A percentile compares a stretch with the other conserved stretches of the same genome.
phyloP scores from a whole-genome alignment of 352 stramenopile genomes.

The Pythium periplocum region DNA sequence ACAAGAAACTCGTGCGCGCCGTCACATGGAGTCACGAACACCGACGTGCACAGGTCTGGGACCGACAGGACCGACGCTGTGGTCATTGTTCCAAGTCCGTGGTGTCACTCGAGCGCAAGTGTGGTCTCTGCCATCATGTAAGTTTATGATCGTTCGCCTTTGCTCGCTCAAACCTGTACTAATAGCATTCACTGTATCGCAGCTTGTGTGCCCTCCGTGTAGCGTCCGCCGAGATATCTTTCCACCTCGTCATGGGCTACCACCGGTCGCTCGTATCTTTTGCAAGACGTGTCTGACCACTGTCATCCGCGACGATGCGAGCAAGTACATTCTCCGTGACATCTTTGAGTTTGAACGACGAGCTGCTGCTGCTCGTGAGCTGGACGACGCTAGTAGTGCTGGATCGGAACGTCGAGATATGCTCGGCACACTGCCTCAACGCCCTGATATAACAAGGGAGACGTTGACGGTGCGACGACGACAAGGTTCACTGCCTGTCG shows the following conservation, averaged over 20 bases:
- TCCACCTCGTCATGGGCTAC: conserved; percentile 13
- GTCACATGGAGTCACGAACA: conserved; percentile 25
- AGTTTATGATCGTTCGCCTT: not conserved
- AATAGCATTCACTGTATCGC: not conserved
- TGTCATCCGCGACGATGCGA: conserved; percentile 45
- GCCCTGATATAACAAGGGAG: too few species aligned
- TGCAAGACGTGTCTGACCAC: conserved; percentile 51
- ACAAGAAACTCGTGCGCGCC: conserved; percentile 57
- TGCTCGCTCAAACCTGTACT: too few species aligned
- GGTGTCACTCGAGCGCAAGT: conserved; percentile 27
- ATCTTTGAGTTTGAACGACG: conserved; percentile 25
- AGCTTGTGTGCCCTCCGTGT: conserved; percentile 30
- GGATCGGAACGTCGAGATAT: not conserved
- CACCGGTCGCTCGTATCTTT: conserved; percentile 38
- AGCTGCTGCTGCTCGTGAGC: conserved; percentile 5
- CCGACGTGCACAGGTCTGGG: conserved; percentile 17
- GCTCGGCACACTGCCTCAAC: not conserved
- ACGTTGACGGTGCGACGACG: conserved; percentile 3
- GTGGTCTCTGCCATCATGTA: conserved; percentile 41
- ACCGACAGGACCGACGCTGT: conserved; percentile 33
- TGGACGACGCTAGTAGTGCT: not conserved
- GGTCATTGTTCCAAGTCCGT: conserved; percentile 41
- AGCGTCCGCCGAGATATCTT: conserved; percentile 44
- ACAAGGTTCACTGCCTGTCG: conserved; percentile 8
- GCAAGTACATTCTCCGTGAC: conserved; percentile 39